phyloP scores from a whole-genome alignment of 495 filamentous ascomycete species.

The Podospora conica region DNA sequence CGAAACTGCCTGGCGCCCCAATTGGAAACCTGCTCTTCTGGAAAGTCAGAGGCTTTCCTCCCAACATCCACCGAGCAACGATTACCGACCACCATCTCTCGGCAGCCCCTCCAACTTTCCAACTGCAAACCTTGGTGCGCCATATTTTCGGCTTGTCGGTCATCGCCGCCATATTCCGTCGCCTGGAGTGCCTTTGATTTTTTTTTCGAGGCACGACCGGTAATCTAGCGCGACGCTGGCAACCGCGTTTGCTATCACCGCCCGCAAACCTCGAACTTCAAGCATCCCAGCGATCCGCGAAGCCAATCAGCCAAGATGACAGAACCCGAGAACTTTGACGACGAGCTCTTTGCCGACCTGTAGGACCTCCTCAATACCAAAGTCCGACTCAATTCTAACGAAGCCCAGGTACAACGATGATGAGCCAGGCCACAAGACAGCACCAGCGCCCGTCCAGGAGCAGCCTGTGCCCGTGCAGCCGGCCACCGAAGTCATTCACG shows the following conservation, averaged over 20 bases:
- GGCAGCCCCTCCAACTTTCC: neutral
- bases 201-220: neutral
- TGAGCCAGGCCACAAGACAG: constrained; percentile 46
- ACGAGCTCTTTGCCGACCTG: constrained; percentile 98
- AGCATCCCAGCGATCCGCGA: neutral
- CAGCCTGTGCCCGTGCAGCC: constrained; percentile 26
- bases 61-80: neutral
- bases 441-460: constrained; percentile 29
- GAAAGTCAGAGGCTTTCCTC: neutral
- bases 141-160: neutral
- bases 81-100: neutral
- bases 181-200: neutral
- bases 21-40: neutral
- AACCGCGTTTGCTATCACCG: neutral
- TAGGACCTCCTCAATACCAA: constrained; percentile 42
- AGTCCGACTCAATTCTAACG: constrained; percentile 11
- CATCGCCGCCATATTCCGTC: neutral
- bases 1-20: neutral
- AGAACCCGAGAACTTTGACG: constrained; percentile 85
- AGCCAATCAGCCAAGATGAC: constrained; percentile 51
- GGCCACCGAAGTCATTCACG: constrained; percentile 39
- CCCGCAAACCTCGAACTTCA: neutral
- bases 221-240: neutral
- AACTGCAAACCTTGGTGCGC: neutral
- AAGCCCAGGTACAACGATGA: constrained; percentile 77